Evolutionary conservation across 331 rosid genomes (phyloP), one percentile per base, ranked within the genome.

Genomic region (Malus hybrid): DNA sequence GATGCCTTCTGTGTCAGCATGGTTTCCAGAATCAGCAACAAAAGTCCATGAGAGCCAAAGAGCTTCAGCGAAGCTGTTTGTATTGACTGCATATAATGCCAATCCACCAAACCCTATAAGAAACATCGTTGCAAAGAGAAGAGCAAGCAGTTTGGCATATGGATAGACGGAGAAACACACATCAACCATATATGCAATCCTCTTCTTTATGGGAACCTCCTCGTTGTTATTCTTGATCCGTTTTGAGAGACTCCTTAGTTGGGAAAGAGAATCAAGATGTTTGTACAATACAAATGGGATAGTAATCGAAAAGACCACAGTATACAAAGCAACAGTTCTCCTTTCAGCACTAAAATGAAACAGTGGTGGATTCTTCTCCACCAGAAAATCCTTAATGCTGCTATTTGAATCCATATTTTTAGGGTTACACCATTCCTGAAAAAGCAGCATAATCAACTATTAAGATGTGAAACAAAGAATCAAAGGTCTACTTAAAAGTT

Each of bases 11-110:
- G 95, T 90, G 81, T 94, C 98, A 36, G 98, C 98, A 79, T 94
- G 98, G 84, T 91, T 94, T 71, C 98, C 98, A 1, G 98, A 83
- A 81, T 94, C 98, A 27, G 98, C 98, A 73, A 94, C 95, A 39
- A 90, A 91, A 81, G 97, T 90, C 98, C 98, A 94, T 56, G 98
- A 86, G 84, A 91, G 97, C 98, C 98, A 94, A 69, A 94, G 96
- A 65, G 97, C 96, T 81, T 94, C 98, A 6, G 95, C 83, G 73
- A 94, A 80, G 91, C 93, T 94, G 64, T 90, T 92, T 54, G 85
- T 91, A 61, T 94, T 91, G 76, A 94, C 98, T 22, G 98, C 97
- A 77, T 91, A 94, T 76, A 94, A 77, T 59, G 98, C 97, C 80
- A 91, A 77, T 64, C 97, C 98, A 77, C 98, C 98, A 76, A 91